Evolutionary conservation across 1,284 basidiomycete species (phyloP).

Genomic region (Papiliotrema terrestris): DNA sequence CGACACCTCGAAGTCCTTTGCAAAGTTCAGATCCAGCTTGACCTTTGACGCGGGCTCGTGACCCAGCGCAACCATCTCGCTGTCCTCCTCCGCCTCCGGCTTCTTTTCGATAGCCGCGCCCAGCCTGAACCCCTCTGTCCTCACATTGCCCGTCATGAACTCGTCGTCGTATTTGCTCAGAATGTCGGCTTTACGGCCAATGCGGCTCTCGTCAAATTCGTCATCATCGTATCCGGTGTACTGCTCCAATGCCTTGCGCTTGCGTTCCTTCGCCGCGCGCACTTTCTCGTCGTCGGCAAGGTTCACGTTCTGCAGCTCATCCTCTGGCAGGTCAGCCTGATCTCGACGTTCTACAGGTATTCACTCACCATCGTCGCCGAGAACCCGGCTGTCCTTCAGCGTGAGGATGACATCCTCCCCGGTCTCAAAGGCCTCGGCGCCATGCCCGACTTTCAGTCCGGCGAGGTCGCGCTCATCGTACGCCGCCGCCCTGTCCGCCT

Average conservation of each 20-base stretch:
- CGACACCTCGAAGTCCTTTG: constrained; percentile 76
- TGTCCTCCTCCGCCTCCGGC: constrained; percentile 54
- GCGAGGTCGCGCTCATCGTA: constrained; percentile 78
- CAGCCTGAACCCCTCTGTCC: constrained; percentile 69
- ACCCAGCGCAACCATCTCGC: constrained; percentile 51
- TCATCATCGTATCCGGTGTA: constrained; percentile 98
- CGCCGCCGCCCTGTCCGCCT: constrained; percentile 70
- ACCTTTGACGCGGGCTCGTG: constrained; percentile 31
- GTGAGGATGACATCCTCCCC: constrained; percentile 95
- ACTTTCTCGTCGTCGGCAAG: constrained; percentile 80
- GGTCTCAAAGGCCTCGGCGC: constrained; percentile 83
- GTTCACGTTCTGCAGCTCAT: constrained; percentile 92
- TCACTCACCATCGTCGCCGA: constrained; percentile 79
- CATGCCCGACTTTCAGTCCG: constrained; percentile 93
- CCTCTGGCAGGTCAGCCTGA: constrained; percentile 59
- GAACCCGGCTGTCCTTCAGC: constrained; percentile 87
- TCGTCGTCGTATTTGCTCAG: constrained; percentile 94
- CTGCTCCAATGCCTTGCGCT: constrained; percentile 74
- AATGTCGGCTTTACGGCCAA: constrained; percentile 74
- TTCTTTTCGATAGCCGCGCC: constrained; percentile 53
- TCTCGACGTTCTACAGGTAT: background rate
- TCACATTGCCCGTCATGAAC: constrained; percentile 53
- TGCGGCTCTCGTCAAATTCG: constrained; percentile 68
- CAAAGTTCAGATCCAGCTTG: constrained; percentile 79
- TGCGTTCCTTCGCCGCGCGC: constrained; percentile 63